Conservation (phyloP, 257 asterid species). For the Lycium barbarum region DNA sequence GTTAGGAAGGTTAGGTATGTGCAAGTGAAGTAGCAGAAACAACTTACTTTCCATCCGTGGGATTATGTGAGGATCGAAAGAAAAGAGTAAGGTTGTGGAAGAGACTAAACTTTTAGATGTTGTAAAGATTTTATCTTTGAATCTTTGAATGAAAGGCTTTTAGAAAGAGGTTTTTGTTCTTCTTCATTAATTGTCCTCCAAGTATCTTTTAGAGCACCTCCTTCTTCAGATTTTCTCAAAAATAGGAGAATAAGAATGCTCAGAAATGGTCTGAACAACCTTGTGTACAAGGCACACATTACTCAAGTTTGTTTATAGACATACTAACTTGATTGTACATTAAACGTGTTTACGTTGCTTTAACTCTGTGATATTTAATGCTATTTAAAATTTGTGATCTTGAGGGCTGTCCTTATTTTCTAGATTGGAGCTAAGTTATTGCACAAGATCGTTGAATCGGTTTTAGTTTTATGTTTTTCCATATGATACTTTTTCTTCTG, state of each 20-base stretch:
- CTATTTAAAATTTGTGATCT: too few species aligned
- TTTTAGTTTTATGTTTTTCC: background rate
- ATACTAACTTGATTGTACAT: too few species aligned
- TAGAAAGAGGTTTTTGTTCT: background rate
- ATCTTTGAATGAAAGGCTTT: background rate
- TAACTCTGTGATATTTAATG: background rate
- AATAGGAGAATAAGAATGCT: background rate
- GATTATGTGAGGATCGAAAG: too few species aligned
- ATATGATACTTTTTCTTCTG: too few species aligned
- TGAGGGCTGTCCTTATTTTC: background rate
- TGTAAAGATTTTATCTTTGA: too few species aligned
- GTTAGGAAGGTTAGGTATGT: background rate
- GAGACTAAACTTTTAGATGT: background rate
- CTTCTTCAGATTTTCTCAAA: background rate
- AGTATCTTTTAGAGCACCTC: background rate
- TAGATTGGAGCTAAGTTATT: background rate
- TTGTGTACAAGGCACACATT: too few species aligned
- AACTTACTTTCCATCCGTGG: background rate
- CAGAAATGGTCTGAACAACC: background rate
- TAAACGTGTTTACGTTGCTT: too few species aligned
- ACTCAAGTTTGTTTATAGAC: too few species aligned
- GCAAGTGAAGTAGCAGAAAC: background rate
- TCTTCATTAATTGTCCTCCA: background rate
- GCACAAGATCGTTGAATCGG: background rate
- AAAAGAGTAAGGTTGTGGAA: background rate